A percentile compares a stretch with the other conserved stretches of the same genome.
These are phyloP conservation scores for Cladosporium sp. DNA, from an alignment of 2,329 filamentous ascomycete species.

Conservation along the genomic window DNA sequence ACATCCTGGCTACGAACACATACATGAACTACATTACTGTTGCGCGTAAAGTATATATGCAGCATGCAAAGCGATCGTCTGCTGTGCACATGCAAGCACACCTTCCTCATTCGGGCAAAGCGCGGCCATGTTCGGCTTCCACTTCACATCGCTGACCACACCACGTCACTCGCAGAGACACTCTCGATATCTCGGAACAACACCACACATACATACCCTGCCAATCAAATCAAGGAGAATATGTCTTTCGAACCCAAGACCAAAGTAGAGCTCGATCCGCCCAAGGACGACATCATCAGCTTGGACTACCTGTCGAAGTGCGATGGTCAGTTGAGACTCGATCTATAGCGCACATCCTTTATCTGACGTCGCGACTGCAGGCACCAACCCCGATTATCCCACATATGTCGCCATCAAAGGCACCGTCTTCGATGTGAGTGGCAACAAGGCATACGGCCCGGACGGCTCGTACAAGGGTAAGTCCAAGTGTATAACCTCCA, in stretches of 20 bases:
- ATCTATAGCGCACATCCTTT: neutral
- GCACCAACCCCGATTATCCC: constrained; percentile 57
- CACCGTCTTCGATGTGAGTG: constrained; percentile 88
- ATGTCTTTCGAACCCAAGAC: constrained; percentile 68
- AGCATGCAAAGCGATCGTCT: neutral
- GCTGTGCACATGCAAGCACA: neutral
- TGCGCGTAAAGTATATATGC: neutral
- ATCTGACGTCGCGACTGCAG: constrained; percentile 37
- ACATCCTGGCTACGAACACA: no score
- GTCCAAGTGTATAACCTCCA: constrained; percentile 19
- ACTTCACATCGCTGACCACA: neutral
- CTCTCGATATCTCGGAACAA: neutral
- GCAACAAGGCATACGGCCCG: constrained; percentile 79
- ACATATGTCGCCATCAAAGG: constrained; percentile 67
- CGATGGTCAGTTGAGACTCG: constrained; percentile 60
- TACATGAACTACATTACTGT: no score
- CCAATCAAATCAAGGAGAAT: neutral
- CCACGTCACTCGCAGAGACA: neutral
- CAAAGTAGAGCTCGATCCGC: constrained; percentile 70
- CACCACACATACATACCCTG: neutral
- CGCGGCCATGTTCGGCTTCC: neutral
- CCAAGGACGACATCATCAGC: constrained; percentile 85
- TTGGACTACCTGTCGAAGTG: constrained; percentile 73
- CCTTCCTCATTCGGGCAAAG: neutral
- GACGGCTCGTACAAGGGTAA: constrained; percentile 82